Evolutionary conservation across 2,329 filamentous ascomycete genomes (phyloP), one percentile per base, ranked within the genome.

Genomic region (Penicillium paneum): DNA sequence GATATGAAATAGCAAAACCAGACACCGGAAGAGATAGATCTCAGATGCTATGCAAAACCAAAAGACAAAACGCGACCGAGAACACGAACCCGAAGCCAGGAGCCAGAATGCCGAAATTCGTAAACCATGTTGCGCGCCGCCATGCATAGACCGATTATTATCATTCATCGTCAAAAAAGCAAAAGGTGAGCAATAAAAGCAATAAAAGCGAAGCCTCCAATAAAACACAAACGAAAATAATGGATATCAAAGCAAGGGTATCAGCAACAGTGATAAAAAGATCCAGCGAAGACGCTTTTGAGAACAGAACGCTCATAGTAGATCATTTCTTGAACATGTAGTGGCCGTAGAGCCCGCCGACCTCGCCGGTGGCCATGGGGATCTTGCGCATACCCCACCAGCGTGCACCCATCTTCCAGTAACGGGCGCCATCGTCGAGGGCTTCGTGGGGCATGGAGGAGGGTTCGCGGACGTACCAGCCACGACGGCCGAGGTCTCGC

Each of bases 371-470:
- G 13, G 78, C 79, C 58, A 84, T 78, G 2, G 81, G 81, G 26
- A 83, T 72, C 69, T 84, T 94, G 59, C 88, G 82, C 85, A 91
- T 91, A 35, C 90, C 90, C 90, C 90, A 93, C 76, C 85, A 89
- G 64, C 84, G 83, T 45, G 89, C 89, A 31, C 90, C 90, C 87
- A 91, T 88, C 78, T 94, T 94, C 90, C 90, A 94, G 65, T 77
- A 75, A 31, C 86, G 78, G 43, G 76, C 72, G 1, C 84, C 84
- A 62, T 86, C 81, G 67, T 88, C 84, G 1, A 64, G 47, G 29
- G 55, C 56, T 51, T 62, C 61, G 46, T 61, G 59, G 43, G 65
- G 64, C 57, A 67, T 77, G 63, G 59, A 71, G 5, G 65, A 59
- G 5, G 74, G 75, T 50, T 76, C 74, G 11, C 78, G 72, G 31